phyloP scores from a whole-genome alignment of 495 filamentous ascomycete species.

The Trichocladium uniseriatum region DNA sequence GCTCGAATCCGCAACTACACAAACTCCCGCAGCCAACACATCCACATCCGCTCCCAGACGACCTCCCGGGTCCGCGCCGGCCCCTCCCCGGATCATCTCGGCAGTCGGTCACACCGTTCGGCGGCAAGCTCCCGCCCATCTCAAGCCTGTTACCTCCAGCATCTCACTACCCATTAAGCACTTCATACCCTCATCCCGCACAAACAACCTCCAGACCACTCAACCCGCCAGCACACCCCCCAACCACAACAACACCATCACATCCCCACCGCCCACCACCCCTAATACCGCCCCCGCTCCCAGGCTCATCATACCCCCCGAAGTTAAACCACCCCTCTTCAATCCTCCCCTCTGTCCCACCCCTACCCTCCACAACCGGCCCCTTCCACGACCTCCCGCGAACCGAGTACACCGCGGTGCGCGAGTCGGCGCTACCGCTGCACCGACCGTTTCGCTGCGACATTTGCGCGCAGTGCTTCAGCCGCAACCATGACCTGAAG shows the following conservation, averaged over 20 bases:
- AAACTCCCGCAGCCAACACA: not conserved
- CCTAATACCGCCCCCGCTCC: no score
- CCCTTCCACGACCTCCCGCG: slow-evolving; percentile 11
- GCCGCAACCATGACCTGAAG: slow-evolving; percentile 94
- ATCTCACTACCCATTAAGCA: not conserved
- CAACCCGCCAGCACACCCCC: not conserved
- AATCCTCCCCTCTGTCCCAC: no score
- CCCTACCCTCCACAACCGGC: not conserved
- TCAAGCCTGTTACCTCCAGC: slow-evolving; percentile 11
- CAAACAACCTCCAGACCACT: not conserved
- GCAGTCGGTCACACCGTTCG: slow-evolving; percentile 5
- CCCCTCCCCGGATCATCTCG: slow-evolving; percentile 4
- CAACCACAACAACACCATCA: not conserved
- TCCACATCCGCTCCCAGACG: not conserved
- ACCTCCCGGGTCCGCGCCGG: not conserved
- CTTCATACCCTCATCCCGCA: not conserved
- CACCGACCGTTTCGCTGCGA: slow-evolving; percentile 94
- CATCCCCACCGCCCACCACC: no score
- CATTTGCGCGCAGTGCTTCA: slow-evolving; percentile 85
- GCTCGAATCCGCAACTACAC: no score
- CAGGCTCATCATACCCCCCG: no score
- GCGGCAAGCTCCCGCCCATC: slow-evolving; percentile 15
- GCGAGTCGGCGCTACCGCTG: slow-evolving; percentile 17
- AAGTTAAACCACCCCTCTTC: no score
- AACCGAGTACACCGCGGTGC: slow-evolving; percentile 2